Conservation (phyloP, 371 early-diverging fungal species). For the Apophysomyces sp. region DNA sequence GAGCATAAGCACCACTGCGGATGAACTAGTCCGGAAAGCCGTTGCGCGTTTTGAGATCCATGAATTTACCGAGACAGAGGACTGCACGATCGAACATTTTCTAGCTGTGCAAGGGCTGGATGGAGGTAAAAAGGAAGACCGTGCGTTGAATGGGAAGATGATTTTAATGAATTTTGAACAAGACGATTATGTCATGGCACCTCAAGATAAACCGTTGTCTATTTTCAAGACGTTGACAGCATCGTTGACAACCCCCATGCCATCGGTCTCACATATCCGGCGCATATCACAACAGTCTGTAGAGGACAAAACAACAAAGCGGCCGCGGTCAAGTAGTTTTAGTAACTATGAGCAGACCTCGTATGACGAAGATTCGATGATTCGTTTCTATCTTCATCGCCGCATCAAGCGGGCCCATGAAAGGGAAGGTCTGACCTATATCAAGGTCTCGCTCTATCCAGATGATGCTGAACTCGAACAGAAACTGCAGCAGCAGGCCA, state of each 20-base stretch:
- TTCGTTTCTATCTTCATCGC: constrained; percentile 46
- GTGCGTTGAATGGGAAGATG: neutral
- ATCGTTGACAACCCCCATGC: constrained; percentile 62
- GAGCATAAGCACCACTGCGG: constrained; percentile 40
- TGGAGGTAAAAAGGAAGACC: constrained; percentile 46
- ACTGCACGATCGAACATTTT: constrained; percentile 43
- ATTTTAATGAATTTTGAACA: neutral
- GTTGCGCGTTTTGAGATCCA: constrained; percentile 41
- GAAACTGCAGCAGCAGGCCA: constrained; percentile 9
- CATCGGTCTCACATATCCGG: constrained; percentile 32
- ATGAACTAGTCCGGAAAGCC: constrained; percentile 51
- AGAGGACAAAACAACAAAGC: constrained; percentile 6
- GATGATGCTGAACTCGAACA: constrained; percentile 14
- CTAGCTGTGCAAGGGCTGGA: constrained; percentile 58
- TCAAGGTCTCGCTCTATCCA: constrained; percentile 45
- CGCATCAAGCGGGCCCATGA: constrained; percentile 41
- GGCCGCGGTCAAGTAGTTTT: constrained; percentile 44
- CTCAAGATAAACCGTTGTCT: constrained; percentile 58
- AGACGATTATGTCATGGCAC: constrained; percentile 57
- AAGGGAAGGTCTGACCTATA: constrained; percentile 38
- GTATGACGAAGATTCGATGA: constrained; percentile 42
- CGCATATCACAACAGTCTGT: constrained; percentile 26
- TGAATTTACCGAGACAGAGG: constrained; percentile 25
- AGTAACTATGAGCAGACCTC: constrained; percentile 43
- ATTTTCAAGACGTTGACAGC: constrained; percentile 61